Conservation (phyloP, 305 asterid genomes). For the Caryopteris hybrid region DNA sequence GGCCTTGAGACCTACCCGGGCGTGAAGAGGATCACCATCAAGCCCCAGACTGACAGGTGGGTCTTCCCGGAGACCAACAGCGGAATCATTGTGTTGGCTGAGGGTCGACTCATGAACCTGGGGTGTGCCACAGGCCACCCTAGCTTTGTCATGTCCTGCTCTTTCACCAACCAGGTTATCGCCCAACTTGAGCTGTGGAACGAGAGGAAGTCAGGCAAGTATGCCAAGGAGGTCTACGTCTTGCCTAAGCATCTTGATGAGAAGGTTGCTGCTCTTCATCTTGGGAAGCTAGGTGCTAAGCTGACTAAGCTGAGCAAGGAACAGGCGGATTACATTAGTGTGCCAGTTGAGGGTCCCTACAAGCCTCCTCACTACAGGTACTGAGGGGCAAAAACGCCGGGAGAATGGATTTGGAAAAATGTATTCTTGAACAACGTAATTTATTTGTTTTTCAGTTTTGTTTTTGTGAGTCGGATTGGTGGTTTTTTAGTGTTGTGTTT, state of each 20-base stretch:
- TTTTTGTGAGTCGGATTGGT: neutral
- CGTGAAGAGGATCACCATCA: conserved; percentile 46
- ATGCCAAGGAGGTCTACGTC: conserved; percentile 20
- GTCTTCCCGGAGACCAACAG: conserved; percentile 40
- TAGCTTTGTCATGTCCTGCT: conserved; percentile 60
- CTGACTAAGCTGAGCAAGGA: conserved; percentile 23
- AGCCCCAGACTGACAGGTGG: conserved; percentile 56
- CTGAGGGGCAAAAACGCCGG: neutral
- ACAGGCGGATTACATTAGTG: conserved; percentile 20
- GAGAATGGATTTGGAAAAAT: neutral
- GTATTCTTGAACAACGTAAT: neutral
- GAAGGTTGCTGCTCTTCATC: conserved; percentile 20
- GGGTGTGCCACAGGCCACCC: conserved; percentile 67
- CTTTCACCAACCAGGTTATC: conserved; percentile 55
- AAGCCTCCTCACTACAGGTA: conserved; percentile 25
- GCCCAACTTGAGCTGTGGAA: conserved; percentile 61
- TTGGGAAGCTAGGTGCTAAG: conserved; percentile 16
- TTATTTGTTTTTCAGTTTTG: neutral
- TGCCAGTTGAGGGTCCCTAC: conserved; percentile 23
- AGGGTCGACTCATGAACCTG: conserved; percentile 41
- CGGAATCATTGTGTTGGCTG: conserved; percentile 38
- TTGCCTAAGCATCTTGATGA: conserved; percentile 23
- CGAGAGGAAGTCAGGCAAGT: conserved; percentile 40
- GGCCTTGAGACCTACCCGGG: conserved; percentile 51
- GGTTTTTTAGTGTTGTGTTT: neutral